A percentile compares a stretch with the other conserved stretches of the same genome.
These are phyloP conservation scores for Yarrowia porcina DNA, from an alignment of 805 yeast species.

Conservation along the genomic window DNA sequence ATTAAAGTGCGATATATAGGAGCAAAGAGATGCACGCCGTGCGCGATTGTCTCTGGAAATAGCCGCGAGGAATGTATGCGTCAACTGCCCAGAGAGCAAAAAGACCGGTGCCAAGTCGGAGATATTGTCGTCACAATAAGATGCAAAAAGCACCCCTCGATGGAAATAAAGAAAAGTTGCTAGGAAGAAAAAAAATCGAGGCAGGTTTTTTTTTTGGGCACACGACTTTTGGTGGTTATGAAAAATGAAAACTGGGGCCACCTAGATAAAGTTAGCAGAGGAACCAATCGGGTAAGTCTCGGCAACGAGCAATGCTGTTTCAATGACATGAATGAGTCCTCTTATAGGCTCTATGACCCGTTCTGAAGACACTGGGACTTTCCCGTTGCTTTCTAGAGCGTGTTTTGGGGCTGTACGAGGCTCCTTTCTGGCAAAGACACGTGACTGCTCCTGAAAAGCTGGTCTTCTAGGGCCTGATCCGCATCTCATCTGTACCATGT, in stretches of 20 bases:
- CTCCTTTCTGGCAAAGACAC: not conserved
- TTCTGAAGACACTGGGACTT: too few relatives aligned
- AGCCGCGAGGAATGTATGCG: conserved; percentile 4
- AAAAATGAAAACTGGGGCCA: not conserved
- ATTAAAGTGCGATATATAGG: not conserved
- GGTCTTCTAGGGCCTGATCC: not conserved
- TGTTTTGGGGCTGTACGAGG: not conserved
- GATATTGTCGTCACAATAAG: too few relatives aligned
- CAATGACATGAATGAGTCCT: not conserved
- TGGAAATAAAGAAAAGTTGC: too few relatives aligned
- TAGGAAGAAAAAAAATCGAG: too few relatives aligned
- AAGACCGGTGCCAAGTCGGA: not conserved
- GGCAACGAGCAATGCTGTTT: not conserved
- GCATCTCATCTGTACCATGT: not conserved
- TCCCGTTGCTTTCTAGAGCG: too few relatives aligned
- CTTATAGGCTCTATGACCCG: too few relatives aligned
- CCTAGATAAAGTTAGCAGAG: not conserved
- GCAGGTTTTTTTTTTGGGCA: too few relatives aligned
- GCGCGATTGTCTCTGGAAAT: not conserved
- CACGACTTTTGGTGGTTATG: not conserved
- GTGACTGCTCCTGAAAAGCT: not conserved
- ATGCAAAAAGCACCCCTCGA: too few relatives aligned
- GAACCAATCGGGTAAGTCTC: not conserved
- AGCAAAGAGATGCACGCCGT: conserved; percentile 16
- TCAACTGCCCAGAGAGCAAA: not conserved